Conservation (phyloP, 169 alveolate species). For the Eimeria falciformis region DNA sequence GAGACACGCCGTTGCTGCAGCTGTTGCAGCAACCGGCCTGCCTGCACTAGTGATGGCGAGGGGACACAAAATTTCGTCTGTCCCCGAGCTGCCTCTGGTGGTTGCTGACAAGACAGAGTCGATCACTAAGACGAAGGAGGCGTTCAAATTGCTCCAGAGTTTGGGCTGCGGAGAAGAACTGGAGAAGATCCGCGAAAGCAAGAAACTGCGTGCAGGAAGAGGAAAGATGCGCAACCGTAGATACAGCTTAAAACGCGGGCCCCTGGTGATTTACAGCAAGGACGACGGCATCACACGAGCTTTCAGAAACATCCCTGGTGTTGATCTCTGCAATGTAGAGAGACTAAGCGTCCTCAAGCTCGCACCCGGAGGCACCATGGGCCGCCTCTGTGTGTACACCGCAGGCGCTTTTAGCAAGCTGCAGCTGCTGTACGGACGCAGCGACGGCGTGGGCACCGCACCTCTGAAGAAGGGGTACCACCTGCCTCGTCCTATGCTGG, state of each 20-base stretch:
- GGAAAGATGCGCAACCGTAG: conserved; percentile 98
- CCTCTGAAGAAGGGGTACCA: conserved; percentile 80
- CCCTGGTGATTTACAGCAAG: conserved; percentile 96
- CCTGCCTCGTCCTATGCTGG: conserved; percentile 87
- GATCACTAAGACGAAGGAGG: conserved; percentile 94
- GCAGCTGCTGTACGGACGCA: conserved; percentile 92
- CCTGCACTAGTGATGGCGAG: conserved; percentile 98
- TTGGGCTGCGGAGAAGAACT: conserved; percentile 62
- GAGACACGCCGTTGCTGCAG: conserved; percentile 98
- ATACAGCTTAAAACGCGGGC: conserved; percentile 96
- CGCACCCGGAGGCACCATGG: conserved; percentile 99
- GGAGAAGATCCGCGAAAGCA: conserved; percentile 79
- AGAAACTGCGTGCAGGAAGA: conserved; percentile 94
- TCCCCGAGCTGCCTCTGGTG: conserved; percentile 98
- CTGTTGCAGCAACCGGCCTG: conserved; percentile 98
- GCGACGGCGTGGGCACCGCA: conserved; percentile 61
- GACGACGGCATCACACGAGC: conserved; percentile 96
- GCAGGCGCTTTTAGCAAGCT: conserved; percentile 96
- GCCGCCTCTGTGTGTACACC: conserved; percentile 98
- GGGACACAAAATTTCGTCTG: conserved; percentile 97
- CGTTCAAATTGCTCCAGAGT: conserved; percentile 86
- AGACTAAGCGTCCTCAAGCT: conserved; percentile 97
- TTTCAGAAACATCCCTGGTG: conserved; percentile 97
- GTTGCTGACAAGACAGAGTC: conserved; percentile 89
- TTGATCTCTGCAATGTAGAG: conserved; percentile 96